Evolutionary conservation across 2,329 filamentous ascomycete genomes (phyloP), one percentile per base, ranked within the genome.

Genomic region (Byssothecium circinans): DNA sequence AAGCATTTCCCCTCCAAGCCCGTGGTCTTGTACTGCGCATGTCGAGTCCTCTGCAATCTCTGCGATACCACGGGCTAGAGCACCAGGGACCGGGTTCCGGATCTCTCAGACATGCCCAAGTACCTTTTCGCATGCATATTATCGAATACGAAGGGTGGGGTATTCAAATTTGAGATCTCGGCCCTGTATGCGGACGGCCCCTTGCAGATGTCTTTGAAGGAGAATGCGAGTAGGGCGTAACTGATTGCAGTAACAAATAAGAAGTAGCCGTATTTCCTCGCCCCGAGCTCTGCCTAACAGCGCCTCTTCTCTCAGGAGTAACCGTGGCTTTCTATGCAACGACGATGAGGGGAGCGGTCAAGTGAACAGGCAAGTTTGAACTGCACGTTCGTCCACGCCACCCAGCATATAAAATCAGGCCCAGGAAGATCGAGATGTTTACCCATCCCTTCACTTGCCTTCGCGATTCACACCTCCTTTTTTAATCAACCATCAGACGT

Each of bases 71-170:
- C 15, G 35, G 4, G 20, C 19, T 38, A 22, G 17, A 38, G 17
- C 10, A 23, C 52, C 58, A 47, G 25, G 47, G 41, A 60, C 56
- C 56, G 34, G 60, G 60, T 57, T 55, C 47, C 41, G 46, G 45
- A 41, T 17, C 29, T 32, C 30, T 42, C n/a, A 36, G 23, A 57
- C 30, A 53, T 60, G 54, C 50, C 54, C 50, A 50, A 11, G 50
- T 54, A 58, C 48, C 47, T 51, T 19, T 8, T 4, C 17, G 8
- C 23, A 20, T 22, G 4, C 29, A 10, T 8, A 42, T 40, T 25
- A 15, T 40, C 37, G 8, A 30, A 5, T 23, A 40, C 19, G 3
- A 5, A 12, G 39, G 18, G 15, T n/a, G 15, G n/a, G n/a, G 22
- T 4, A 8, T 15, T 29, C 22, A 30, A 2, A n/a, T 41, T 5